Evolutionary conservation across 208 protist species (phyloP).

Genomic region (Crithidia expoeki): DNA sequence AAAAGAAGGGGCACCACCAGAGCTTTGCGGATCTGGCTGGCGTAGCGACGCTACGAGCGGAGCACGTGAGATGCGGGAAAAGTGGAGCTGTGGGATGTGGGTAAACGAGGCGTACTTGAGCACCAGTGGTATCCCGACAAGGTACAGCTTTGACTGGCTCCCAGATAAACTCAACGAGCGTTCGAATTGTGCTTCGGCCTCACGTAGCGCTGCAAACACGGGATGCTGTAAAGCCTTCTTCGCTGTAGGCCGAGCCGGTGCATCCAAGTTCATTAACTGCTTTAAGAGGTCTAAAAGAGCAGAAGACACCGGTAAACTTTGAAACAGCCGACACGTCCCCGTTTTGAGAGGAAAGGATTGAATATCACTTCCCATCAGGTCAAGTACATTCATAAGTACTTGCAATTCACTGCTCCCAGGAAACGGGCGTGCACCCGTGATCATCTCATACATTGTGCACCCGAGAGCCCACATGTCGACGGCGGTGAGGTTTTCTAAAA

Average conservation of each 20-base stretch:
- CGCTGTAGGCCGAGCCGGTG: conserved; percentile 47
- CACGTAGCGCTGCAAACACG: conserved; percentile 44
- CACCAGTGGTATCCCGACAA: conserved; percentile 28
- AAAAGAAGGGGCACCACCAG: background rate
- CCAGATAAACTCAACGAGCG: background rate
- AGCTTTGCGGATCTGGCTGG: background rate
- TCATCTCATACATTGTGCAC: conserved; percentile 78
- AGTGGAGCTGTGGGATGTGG: conserved; percentile 23
- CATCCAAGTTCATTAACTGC: conserved; percentile 66
- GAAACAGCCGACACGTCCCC: conserved; percentile 41
- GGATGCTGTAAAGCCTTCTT: conserved; percentile 59
- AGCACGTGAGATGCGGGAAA: conserved; percentile 19
- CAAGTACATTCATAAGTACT: conserved; percentile 67
- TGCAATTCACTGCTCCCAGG: conserved; percentile 62
- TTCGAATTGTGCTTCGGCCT: background rate
- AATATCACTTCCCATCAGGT: conserved; percentile 62
- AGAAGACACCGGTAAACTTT: conserved; percentile 39
- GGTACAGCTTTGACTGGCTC: background rate
- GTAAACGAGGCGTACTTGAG: conserved; percentile 27
- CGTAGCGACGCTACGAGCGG: background rate
- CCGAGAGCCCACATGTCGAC: conserved; percentile 84
- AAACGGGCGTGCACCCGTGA: conserved; percentile 57
- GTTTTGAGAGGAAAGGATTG: conserved; percentile 43
- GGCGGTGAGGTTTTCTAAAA: conserved; percentile 40
- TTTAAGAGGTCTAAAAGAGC: conserved; percentile 52